Percentiles rank a stretch among this genome's conserved stretches.
These are phyloP conservation scores for Balamuthia mandrillaris DNA, from an alignment of 208 protist genomes.

Conservation along the genomic window DNA sequence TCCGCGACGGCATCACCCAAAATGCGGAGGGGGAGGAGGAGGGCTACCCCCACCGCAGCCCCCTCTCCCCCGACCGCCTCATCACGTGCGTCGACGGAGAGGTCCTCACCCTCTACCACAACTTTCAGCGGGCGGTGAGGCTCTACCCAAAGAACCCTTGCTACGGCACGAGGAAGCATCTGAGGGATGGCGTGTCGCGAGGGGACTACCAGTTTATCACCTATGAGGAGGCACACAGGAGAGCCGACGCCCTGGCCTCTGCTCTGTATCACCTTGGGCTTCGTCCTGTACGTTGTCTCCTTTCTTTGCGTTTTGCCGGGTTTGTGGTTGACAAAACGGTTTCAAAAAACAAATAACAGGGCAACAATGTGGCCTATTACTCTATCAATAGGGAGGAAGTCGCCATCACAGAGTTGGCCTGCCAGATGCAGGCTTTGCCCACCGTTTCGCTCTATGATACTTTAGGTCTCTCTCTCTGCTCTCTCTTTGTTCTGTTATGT, in stretches of 20 bases:
- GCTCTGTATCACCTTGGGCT: slow-evolving; percentile 14
- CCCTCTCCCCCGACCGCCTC: neutral
- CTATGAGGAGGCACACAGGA: slow-evolving; percentile 2
- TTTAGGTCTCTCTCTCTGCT: slow-evolving; percentile 38
- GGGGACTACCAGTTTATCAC: slow-evolving; percentile 9
- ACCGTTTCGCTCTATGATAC: slow-evolving; percentile 67
- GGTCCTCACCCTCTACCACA: slow-evolving; percentile 10
- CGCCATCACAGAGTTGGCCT: slow-evolving; percentile 49
- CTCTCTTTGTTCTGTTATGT: neutral
- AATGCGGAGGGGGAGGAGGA: no score
- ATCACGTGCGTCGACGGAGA: neutral
- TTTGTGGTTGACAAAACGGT: neutral
- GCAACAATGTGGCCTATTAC: slow-evolving; percentile 51
- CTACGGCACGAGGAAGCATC: neutral
- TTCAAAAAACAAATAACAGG: neutral
- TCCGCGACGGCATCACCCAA: no score
- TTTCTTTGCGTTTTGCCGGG: neutral
- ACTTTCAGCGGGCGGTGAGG: neutral
- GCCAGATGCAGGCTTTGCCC: slow-evolving; percentile 33
- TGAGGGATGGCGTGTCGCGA: neutral
- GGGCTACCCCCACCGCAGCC: slow-evolving; percentile 11
- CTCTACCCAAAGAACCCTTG: slow-evolving; percentile 6
- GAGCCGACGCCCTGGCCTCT: neutral
- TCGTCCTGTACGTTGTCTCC: neutral
- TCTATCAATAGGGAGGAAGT: slow-evolving; percentile 61